Evolutionary conservation across 1,139 yeast genomes (phyloP).

Genomic region (Lodderomyces orthopsilosis): DNA sequence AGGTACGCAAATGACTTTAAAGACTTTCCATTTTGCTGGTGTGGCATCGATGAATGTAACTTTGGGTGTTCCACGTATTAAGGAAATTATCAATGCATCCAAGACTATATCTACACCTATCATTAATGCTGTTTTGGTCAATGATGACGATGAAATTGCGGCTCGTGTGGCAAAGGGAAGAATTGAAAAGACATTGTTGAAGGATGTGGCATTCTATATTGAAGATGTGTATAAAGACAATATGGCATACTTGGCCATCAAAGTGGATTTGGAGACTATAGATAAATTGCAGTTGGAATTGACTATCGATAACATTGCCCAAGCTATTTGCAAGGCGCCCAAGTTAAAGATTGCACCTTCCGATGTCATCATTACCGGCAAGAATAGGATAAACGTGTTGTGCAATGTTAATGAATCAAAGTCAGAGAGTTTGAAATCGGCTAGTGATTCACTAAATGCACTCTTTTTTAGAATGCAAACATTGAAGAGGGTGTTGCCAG

Average conservation of each 20-base stretch:
- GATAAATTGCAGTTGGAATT: conserved; percentile 88
- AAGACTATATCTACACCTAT: conserved; percentile 95
- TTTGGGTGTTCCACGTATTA: conserved; percentile 97
- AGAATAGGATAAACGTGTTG: conserved; percentile 70
- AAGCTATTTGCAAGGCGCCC: conserved; percentile 80
- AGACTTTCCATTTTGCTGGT: conserved; percentile 99
- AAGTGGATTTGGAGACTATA: conserved; percentile 79
- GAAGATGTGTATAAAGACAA: conserved; percentile 90
- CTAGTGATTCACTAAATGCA: conserved; percentile 38
- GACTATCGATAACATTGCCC: conserved; percentile 79
- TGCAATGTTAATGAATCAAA: conserved; percentile 58
- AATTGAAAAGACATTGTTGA: conserved; percentile 84
- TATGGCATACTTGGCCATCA: conserved; percentile 75
- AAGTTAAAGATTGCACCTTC: conserved; percentile 77
- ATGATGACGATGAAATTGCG: conserved; percentile 93
- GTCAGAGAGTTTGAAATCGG: conserved; percentile 33
- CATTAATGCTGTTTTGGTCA: conserved; percentile 89
- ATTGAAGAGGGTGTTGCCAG: conserved; percentile 79
- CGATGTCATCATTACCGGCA: conserved; percentile 70
- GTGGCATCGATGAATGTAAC: conserved; percentile 99
- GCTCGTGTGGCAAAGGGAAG: conserved; percentile 98
- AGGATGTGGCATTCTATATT: conserved; percentile 83
- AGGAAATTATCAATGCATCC: conserved; percentile 96
- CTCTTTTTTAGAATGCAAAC: conserved; percentile 88
- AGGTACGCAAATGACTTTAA: conserved; percentile 98